These are phyloP conservation scores for Zygosaccharomyces gambellarensis DNA, from an alignment of 805 yeast genomes.

Conservation along the genomic window DNA sequence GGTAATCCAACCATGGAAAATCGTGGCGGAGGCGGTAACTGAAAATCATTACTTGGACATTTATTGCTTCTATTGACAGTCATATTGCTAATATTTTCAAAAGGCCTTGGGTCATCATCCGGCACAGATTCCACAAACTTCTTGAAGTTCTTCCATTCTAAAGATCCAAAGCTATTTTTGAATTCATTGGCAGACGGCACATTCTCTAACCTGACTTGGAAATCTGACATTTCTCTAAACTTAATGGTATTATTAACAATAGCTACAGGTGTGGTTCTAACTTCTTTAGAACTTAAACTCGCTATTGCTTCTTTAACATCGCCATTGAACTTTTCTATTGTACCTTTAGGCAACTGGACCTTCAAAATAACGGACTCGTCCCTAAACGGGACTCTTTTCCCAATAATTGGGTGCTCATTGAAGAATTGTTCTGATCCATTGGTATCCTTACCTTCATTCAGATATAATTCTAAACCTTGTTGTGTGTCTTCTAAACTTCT, in stretches of 20 bases:
- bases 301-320: conserved; percentile 42
- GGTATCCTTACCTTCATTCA: conserved; percentile 39
- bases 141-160: conserved; percentile 32
- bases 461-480: conserved; percentile 28
- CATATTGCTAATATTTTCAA: conserved; percentile 31
- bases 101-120: conserved; percentile 37
- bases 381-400: conserved; percentile 41
- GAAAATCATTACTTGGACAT: conserved; percentile 28
- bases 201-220: conserved; percentile 63
- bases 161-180: conserved; percentile 25
- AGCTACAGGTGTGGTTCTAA: conserved; percentile 55
- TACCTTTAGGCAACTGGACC: conserved; percentile 54
- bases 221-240: conserved; percentile 84
- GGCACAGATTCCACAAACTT: conserved; percentile 35
- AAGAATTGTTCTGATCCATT: conserved; percentile 34
- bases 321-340: conserved; percentile 40
- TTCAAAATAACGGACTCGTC: conserved; percentile 57
- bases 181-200: conserved; percentile 44
- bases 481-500: conserved; percentile 21
- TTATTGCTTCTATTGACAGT: conserved; percentile 21
- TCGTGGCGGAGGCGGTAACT: conserved; percentile 78
- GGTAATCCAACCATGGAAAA: conserved; percentile 76
- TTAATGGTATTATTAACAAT: conserved; percentile 63
- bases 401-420: conserved; percentile 59
- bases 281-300: conserved; percentile 32